These are phyloP conservation scores for Globisporangium megalacanthum DNA, from an alignment of 352 stramenopile genomes.

Conservation along the genomic window DNA sequence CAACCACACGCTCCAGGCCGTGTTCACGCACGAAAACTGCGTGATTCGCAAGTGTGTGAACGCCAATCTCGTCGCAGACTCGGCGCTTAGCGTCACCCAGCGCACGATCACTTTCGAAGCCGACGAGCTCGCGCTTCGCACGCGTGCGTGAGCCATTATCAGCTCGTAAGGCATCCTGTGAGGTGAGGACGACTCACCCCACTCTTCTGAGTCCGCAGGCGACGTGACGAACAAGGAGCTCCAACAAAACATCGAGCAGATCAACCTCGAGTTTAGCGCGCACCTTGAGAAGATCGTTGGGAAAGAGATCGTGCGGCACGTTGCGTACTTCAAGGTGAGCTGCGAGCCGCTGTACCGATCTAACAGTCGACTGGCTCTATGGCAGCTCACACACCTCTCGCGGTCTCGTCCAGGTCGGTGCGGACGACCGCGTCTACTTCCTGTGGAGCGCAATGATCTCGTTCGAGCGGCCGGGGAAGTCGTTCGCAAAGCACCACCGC, in stretches of 20 bases:
- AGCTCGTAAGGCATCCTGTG: neutral
- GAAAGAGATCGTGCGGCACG: slow-evolving; percentile 47
- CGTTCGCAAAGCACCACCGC: slow-evolving; percentile 38
- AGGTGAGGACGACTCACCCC: neutral
- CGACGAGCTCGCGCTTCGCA: slow-evolving; percentile 32
- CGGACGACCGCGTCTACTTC: slow-evolving; percentile 61
- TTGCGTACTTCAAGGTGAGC: slow-evolving; percentile 66
- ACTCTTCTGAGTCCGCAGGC: slow-evolving; percentile 19
- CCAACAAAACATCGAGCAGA: slow-evolving; percentile 38
- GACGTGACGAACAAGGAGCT: slow-evolving; percentile 46
- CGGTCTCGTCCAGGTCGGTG: slow-evolving; percentile 30
- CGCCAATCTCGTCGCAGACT: slow-evolving; percentile 37
- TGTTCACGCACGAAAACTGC: slow-evolving; percentile 60
- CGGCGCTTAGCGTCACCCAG: slow-evolving; percentile 23
- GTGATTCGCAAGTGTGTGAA: slow-evolving; percentile 62
- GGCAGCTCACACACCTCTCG: neutral
- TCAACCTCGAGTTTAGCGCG: slow-evolving; percentile 46
- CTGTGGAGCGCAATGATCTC: slow-evolving; percentile 65
- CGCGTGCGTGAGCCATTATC: slow-evolving; percentile 22
- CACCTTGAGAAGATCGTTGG: slow-evolving; percentile 61
- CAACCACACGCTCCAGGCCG: slow-evolving; percentile 58
- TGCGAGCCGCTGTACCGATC: neutral
- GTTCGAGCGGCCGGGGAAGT: slow-evolving; percentile 37
- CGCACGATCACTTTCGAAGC: slow-evolving; percentile 63
- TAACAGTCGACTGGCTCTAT: too few species aligned